Conservation (phyloP, 73 alveolate species). For the Paramecium sexaurelia region DNA sequence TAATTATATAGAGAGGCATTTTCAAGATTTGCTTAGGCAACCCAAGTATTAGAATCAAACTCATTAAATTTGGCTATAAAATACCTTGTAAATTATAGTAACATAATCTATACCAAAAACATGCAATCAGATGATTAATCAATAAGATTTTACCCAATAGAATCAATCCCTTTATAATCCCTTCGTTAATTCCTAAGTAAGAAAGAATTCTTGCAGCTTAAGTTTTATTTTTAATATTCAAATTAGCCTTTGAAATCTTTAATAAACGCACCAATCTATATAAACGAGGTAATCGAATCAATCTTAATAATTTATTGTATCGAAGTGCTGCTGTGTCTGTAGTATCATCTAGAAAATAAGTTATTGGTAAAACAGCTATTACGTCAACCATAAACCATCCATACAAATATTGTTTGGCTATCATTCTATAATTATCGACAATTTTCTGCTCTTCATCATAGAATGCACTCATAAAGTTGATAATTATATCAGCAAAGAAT, state of each 20-base stretch:
- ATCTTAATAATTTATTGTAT: constrained; percentile 63
- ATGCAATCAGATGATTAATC: constrained; percentile 79
- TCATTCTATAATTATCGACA: constrained; percentile 53
- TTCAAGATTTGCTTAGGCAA: constrained; percentile 56
- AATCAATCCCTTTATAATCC: constrained; percentile 70
- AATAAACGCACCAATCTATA: constrained; percentile 71
- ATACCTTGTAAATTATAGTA: too few relatives aligned
- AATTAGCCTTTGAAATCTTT: constrained; percentile 66
- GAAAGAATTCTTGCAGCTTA: constrained; percentile 57
- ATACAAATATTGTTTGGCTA: constrained; percentile 62
- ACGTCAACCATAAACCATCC: constrained; percentile 75
- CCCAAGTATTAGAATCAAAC: constrained; percentile 85
- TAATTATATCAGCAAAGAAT: constrained; percentile 74
- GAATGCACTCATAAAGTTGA: constrained; percentile 74
- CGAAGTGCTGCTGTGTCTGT: background rate
- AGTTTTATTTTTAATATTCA: constrained; percentile 38
- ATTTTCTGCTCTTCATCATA: constrained; percentile 71
- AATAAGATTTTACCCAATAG: constrained; percentile 57
- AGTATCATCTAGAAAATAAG: constrained; percentile 6
- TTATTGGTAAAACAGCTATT: constrained; percentile 67
- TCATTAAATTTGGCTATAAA: constrained; percentile 79
- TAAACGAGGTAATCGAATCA: constrained; percentile 75
- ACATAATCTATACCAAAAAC: too few relatives aligned
- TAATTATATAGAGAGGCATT: background rate
- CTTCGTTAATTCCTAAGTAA: constrained; percentile 67